A percentile compares a stretch with the other conserved stretches of the same genome.
phyloP scores from a whole-genome alignment of 345 rosid species.

The Syzygium oleosum region DNA sequence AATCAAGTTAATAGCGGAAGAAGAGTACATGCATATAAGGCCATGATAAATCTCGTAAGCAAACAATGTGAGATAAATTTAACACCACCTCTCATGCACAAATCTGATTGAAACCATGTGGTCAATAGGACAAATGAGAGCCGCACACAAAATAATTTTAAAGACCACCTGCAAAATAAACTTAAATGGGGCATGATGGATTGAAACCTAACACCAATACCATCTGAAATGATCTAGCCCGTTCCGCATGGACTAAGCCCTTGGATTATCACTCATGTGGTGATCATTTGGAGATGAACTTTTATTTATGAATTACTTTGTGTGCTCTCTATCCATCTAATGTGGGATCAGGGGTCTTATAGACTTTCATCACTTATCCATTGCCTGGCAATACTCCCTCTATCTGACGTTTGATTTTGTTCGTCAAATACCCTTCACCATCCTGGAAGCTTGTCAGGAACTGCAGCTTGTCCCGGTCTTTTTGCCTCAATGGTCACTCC shows the following conservation, averaged over 20 bases:
- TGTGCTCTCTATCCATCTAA: not conserved
- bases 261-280: not conserved
- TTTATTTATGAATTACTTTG: not conserved
- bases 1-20: not conserved
- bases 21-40: not conserved
- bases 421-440: not conserved
- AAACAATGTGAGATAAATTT: not conserved
- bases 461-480: not conserved
- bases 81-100: not conserved
- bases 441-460: not conserved
- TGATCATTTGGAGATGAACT: not conserved
- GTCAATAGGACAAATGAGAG: not conserved
- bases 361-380: not conserved
- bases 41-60: not conserved
- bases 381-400: not conserved
- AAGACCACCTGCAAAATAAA: not conserved
- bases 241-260: not conserved
- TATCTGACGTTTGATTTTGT: not conserved
- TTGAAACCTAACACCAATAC: not conserved
- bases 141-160: not conserved
- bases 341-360: not conserved
- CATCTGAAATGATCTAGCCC: not conserved
- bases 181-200: not conserved
- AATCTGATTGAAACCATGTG: not conserved
- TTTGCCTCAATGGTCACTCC: not conserved